Evolutionary conservation across 495 filamentous ascomycete species (phyloP).

Genomic region (Trichoderma parareesei): DNA sequence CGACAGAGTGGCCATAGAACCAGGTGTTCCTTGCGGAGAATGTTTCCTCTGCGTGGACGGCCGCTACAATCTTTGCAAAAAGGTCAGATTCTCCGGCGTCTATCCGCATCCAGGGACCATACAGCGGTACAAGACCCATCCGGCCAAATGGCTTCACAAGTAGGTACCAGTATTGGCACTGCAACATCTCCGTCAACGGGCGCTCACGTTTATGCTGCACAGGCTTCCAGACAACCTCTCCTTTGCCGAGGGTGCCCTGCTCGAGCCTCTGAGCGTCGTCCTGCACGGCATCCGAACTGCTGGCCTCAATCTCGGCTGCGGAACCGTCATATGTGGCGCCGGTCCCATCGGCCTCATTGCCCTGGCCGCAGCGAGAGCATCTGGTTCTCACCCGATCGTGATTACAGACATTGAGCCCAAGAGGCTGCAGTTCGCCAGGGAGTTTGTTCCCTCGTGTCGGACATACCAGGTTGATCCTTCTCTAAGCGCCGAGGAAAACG

Average conservation of each 20-base stretch:
- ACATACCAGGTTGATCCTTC: slow-evolving; percentile 44
- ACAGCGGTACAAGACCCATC: slow-evolving; percentile 50
- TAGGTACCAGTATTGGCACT: slow-evolving; percentile 12
- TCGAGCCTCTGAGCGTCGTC: slow-evolving; percentile 42
- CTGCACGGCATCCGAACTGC: slow-evolving; percentile 37
- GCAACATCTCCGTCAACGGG: background rate
- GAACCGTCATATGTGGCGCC: slow-evolving; percentile 37
- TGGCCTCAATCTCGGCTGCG: slow-evolving; percentile 30
- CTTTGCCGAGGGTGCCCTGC: slow-evolving; percentile 40
- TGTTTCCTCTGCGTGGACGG: slow-evolving; percentile 40
- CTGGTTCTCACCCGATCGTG: slow-evolving; percentile 55
- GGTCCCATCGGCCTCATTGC: slow-evolving; percentile 45
- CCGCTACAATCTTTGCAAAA: slow-evolving; percentile 42
- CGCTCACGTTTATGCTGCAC: background rate
- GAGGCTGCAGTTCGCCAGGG: slow-evolving; percentile 50
- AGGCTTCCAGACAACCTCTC: slow-evolving; percentile 35
- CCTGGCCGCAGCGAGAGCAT: slow-evolving; percentile 45
- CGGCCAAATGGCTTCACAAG: slow-evolving; percentile 43
- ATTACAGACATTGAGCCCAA: slow-evolving; percentile 52
- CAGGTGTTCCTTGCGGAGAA: slow-evolving; percentile 36
- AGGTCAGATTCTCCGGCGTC: slow-evolving; percentile 45
- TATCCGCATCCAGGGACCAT: slow-evolving; percentile 51
- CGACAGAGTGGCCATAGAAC: slow-evolving; percentile 43
- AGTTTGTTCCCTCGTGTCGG: slow-evolving; percentile 46
- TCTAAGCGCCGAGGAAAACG: slow-evolving; percentile 42